Evolutionary conservation across 2,329 filamentous ascomycete genomes (phyloP), one percentile per base, ranked within the genome.

Genomic region (Trichoderma sp.): DNA sequence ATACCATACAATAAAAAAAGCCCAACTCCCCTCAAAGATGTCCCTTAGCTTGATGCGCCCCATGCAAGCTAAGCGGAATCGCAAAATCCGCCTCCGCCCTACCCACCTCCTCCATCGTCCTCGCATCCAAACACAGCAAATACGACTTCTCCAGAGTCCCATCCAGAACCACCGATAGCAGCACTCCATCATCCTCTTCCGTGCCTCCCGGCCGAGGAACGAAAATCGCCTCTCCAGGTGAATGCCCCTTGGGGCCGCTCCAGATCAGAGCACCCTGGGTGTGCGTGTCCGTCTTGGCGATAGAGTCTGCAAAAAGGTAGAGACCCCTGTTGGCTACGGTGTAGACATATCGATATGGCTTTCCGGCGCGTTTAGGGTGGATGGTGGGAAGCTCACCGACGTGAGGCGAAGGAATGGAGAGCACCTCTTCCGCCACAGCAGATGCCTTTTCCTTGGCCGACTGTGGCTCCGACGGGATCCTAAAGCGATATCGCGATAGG

Each of bases 221-320:
- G 73, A 93, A 93, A 36, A 93, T 89, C 0, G 91, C 84, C 79
- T 93, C 92, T 2, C 91, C 88, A 0, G 92, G 91, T 0, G 89
- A 91, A 75, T 93, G 90, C 0, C 86, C 89, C 1, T 81, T 78
- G 0, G 83, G 83, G 0, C 83, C 84, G 12, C 86, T 83, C 91
- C 91, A 93, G 73, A 87, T 82, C 4, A 86, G 73, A 0, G 84
- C 82, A 32, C 84, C 83, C 12, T 86, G 81, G 0, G 86, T 90
- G 11, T 81, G 75, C 4, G 88, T 83, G 76, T 94, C 90, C 21
- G 89, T 90, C 80, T 93, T 93, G 74, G 86, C 85, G 32, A 93
- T 82, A 0, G 84, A 85, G 75, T 93, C 91, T 62, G 90, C 81
- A 51, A 92, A 83, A 0, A 88, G 88, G 51, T 87, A 89, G 57